Base-by-base conservation (phyloP, 495 filamentous ascomycete genomes). In the Penicillium samsonianum region DNA sequence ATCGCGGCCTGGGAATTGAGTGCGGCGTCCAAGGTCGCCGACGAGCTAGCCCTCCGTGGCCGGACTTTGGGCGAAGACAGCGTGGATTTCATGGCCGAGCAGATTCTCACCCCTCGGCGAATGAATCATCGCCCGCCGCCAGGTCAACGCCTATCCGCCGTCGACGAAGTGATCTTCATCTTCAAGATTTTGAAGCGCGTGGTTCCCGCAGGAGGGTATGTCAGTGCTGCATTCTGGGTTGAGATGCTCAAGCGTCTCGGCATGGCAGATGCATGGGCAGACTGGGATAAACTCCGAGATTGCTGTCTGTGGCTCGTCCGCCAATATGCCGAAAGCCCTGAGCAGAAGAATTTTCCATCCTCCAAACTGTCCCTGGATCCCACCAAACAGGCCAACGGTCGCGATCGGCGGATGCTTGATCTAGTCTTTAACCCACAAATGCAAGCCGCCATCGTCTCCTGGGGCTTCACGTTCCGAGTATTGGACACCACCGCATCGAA, bases 371-470 rank as follows among this genome's bases (percentile, higher is more conserved):
- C 49, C 2, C 10, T 33, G 30, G 38, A 46, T 17, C 9, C 26
- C 23, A 28, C 25, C 30, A 31, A 37, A 23, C 47, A 31, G 43
- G 8, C 30, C 1, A 38, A 25, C 38, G 31, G 25, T 28, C 58
- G 51, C 11, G 65, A 66, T 17, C 53, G 56, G 37, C 55, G 62
- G 16, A 65, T 73, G 23, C 71, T 83, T 0, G 62, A 61, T 22
- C 63, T 65, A 4, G 74, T 86, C 31, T 85, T 85, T 61, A 68
- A 49, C 17, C 64, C 55, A 0, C 58, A 68, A 6, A 74, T 83
- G 61, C 81, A 82, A 63, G 71, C 71, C 30, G 81, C 80, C 12
- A 73, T 86, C 38, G 75, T 87, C 28, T 65, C 73, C n/a, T 86
- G 84, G 84, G 82, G 84, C 4, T 87, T 87, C 65, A 76, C 68